Percentiles rank a stretch among this genome's conserved stretches.
phyloP scores from a whole-genome alignment of 139 green algal species.

The Chlamydomonas incerta region DNA sequence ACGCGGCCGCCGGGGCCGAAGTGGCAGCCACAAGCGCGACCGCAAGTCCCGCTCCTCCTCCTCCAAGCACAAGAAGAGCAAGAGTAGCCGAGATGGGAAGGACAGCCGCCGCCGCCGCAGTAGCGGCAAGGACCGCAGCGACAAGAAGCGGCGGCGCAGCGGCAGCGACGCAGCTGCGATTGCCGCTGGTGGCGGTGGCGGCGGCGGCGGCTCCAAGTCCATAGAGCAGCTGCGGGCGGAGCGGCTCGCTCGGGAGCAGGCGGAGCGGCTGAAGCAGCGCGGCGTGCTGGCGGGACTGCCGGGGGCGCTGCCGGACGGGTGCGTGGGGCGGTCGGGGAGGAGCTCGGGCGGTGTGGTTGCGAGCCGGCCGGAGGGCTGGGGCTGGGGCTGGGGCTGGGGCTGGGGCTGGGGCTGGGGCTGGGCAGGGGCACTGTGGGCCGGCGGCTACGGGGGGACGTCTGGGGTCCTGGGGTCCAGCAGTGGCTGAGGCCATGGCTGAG shows the following conservation, averaged over 20 bases:
- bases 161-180: background rate
- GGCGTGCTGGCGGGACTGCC: slow-evolving; percentile 8
- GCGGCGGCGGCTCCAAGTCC: slow-evolving; percentile 3
- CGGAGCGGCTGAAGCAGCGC: slow-evolving; percentile 35
- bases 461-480: too few relatives aligned
- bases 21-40: background rate
- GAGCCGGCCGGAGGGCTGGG: too few relatives aligned
- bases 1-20: background rate
- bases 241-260: slow-evolving; percentile 64
- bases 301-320: slow-evolving; percentile 29
- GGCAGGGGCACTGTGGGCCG: too few relatives aligned
- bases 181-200: too few relatives aligned
- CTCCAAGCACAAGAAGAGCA: background rate
- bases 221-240: slow-evolving; percentile 67
- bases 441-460: too few relatives aligned
- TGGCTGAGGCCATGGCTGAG: too few relatives aligned
- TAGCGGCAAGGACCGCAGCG: background rate
- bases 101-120: background rate
- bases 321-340: background rate
- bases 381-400: too few relatives aligned
- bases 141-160: background rate
- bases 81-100: background rate
- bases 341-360: too few relatives aligned
- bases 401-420: too few relatives aligned
- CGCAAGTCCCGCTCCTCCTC: background rate